Conservation (phyloP, 2,329 filamentous ascomycete genomes). For the Fusarium hainanense region DNA sequence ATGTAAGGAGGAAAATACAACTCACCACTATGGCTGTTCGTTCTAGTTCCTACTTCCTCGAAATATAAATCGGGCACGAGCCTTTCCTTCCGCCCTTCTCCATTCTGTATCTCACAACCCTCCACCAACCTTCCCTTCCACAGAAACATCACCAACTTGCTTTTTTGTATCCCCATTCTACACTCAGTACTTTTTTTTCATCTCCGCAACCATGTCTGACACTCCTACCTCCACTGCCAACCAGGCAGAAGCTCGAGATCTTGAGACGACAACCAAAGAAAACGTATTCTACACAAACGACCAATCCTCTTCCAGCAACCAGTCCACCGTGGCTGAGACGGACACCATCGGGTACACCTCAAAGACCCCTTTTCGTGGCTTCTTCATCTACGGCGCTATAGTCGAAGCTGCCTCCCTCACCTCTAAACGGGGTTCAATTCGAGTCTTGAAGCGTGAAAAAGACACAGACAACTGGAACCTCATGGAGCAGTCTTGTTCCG, state of each 20-base stretch:
- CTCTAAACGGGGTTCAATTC: not conserved
- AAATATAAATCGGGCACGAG: not conserved
- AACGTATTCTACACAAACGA: not conserved
- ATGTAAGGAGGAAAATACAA: not conserved
- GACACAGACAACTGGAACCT: not conserved
- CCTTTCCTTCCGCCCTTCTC: not conserved
- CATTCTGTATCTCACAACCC: not conserved
- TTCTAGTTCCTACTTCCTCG: not conserved
- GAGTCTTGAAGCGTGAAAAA: not conserved
- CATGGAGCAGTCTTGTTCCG: not conserved
- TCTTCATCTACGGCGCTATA: not conserved
- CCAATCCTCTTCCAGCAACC: not conserved
- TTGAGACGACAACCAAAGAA: not conserved
- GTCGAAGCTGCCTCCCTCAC: not conserved
- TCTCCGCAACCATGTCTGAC: not conserved
- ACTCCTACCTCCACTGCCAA: not conserved
- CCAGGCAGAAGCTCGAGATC: not conserved
- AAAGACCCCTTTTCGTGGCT: not conserved
- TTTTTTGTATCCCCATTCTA: not conserved
- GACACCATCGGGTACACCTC: not conserved
- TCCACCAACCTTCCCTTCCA: not conserved
- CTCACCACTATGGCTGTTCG: not conserved
- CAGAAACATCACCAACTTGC: not conserved
- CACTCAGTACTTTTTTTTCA: not conserved
- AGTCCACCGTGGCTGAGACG: not conserved